A percentile compares a stretch with the other conserved stretches of the same genome.
Conservation (phyloP, 305 asterid genomes). For the Fraxinus platypoda region DNA sequence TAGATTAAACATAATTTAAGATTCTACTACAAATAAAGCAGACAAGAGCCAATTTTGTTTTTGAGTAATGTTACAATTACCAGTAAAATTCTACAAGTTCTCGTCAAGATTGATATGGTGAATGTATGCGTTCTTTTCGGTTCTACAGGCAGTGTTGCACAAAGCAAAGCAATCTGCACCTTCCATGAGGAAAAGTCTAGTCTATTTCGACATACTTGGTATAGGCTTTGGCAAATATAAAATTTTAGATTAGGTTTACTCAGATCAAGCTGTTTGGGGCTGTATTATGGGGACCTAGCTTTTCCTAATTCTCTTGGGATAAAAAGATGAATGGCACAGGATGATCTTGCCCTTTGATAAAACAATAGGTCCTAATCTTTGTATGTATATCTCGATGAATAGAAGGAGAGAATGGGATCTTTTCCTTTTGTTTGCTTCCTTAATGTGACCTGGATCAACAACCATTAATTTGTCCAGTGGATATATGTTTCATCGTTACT, state of each 20-base stretch:
- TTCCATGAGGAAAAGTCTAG: not conserved
- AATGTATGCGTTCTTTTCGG: not conserved
- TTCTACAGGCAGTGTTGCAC: not conserved
- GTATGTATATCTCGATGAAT: not conserved
- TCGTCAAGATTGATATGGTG: not conserved
- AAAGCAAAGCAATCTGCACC: not conserved
- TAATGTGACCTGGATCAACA: not conserved
- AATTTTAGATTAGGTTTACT: not conserved
- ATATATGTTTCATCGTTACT: not conserved
- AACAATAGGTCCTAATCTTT: not conserved
- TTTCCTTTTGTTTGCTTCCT: not conserved
- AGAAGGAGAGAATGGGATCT: not conserved
- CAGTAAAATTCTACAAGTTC: not conserved
- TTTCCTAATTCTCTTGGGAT: not conserved
- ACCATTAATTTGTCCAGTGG: not conserved
- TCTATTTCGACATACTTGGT: not conserved
- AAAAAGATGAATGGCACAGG: not conserved
- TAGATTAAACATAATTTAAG: not conserved
- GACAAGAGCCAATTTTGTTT: not conserved
- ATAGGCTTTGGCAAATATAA: not conserved
- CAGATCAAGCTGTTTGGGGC: not conserved
- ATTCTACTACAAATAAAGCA: not conserved
- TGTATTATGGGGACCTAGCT: not conserved
- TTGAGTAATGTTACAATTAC: not conserved
- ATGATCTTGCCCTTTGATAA: not conserved